These are phyloP conservation scores for Termitomyces sp. DNA, from an alignment of 768 basidiomycete genomes.

Conservation along the genomic window DNA sequence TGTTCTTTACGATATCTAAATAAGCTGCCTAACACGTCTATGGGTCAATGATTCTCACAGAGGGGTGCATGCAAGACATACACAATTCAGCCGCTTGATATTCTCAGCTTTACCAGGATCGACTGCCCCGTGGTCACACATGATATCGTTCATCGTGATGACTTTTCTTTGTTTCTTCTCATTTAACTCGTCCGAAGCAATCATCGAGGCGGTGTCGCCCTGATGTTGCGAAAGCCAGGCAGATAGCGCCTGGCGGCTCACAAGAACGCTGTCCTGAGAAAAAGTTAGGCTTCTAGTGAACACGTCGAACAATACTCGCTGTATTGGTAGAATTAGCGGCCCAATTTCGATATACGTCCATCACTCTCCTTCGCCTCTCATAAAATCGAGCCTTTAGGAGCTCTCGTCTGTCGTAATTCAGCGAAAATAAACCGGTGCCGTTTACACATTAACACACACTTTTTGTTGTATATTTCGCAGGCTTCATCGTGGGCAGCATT, in stretches of 20 bases:
- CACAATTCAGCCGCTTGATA: slow-evolving; percentile 69
- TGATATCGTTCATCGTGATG: slow-evolving; percentile 41
- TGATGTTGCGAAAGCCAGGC: slow-evolving; percentile 51
- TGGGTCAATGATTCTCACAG: neutral
- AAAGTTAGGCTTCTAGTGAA: neutral
- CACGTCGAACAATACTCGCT: slow-evolving; percentile 29
- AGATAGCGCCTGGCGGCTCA: slow-evolving; percentile 57
- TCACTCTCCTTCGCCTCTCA: slow-evolving; percentile 48
- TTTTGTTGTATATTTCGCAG: slow-evolving; percentile 44
- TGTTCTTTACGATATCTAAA: slow-evolving; percentile 36
- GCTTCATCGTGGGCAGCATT: slow-evolving; percentile 54
- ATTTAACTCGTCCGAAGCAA: slow-evolving; percentile 3
- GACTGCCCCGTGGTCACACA: slow-evolving; percentile 60
- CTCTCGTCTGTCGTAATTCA: slow-evolving; percentile 34
- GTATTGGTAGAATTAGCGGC: slow-evolving; percentile 39
- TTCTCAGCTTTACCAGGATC: slow-evolving; percentile 54
- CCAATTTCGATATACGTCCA: slow-evolving; percentile 64
- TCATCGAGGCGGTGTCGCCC: slow-evolving; percentile 16
- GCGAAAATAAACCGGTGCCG: neutral
- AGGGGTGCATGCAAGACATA: slow-evolving; percentile 21
- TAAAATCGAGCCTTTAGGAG: slow-evolving; percentile 41
- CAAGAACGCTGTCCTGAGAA: slow-evolving; percentile 48
- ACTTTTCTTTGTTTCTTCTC: slow-evolving; percentile 12
- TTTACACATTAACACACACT: slow-evolving; percentile 29
- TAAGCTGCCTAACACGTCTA: slow-evolving; percentile 35